Conservation (phyloP, 176 grass and related monocot species). For the Aegilops sharonensis region DNA sequence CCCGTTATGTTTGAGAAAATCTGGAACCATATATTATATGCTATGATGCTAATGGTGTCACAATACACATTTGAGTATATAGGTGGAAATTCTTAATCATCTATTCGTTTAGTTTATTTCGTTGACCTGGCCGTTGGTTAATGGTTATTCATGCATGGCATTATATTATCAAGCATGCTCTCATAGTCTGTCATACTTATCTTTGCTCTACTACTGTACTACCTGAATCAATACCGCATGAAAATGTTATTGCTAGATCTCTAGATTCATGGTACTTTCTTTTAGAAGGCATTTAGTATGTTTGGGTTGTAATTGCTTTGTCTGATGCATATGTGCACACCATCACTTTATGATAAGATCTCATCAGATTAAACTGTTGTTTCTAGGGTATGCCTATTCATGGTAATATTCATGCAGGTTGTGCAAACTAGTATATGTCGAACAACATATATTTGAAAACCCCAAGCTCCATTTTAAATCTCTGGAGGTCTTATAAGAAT, state of each 20-base stretch:
- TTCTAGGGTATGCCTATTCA: background rate
- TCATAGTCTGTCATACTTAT: background rate
- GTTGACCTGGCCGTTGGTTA: background rate
- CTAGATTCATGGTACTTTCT: background rate
- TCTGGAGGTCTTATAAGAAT: background rate
- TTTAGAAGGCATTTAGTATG: background rate
- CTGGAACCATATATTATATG: background rate
- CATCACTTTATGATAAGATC: background rate
- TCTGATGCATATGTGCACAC: background rate
- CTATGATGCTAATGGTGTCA: background rate
- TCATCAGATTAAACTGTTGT: background rate
- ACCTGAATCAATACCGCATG: background rate
- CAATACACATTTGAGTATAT: background rate
- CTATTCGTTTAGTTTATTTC: background rate
- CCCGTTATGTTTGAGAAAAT: background rate
- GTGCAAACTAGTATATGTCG: background rate
- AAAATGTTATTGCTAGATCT: background rate
- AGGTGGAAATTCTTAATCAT: background rate
- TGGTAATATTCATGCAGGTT: background rate
- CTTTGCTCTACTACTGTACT: background rate
- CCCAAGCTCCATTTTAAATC: background rate
- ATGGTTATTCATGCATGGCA: constrained; percentile 6
- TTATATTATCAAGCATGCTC: background rate
- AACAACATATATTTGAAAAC: background rate
- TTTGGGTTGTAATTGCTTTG: background rate